Evolutionary conservation across 495 filamentous ascomycete genomes (phyloP), one percentile per base, ranked within the genome.

Genomic region (Lepraria neglecta): DNA sequence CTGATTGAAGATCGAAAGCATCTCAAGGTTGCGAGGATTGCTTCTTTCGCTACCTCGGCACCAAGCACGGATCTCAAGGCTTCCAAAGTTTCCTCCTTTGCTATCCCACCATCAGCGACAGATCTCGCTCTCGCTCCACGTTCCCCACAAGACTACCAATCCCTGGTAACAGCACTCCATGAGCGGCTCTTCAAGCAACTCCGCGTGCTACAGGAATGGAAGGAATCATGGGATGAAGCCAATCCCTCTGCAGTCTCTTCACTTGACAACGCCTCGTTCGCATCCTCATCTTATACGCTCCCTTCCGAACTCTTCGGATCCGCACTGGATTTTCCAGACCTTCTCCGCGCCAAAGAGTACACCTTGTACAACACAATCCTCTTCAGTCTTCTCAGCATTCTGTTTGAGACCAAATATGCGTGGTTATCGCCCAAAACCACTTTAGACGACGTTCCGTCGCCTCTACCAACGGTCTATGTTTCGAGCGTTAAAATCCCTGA

Each of bases 331-430:
- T 60, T 60, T 21, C 4, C 58, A 38, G 45, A 45, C 11, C 51
- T 60, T 27, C 38, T 19, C 10, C 58, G 11, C 1, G 58, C 58
- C 38, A 53, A 52, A 19, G 48, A 50, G 4, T 60, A 53, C 12
- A 50, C 48, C 17, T 42, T 60, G 9, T 60, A 60, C 40, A 60
- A 60, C 17, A 60, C 48, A 3, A 31, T 60, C 3, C 19, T 60
- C 10, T 60, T 60, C 12, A 30, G 42, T 30, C 48, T 60, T 6
- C 7, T 51, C 27, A 51, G 48, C n/a, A 21, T 60, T 14, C 30
- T 52, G 47, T 40, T 60, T 14, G 48, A 40, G 1, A 21, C 43
- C 1, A 40, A 38, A n/a, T 31, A 40, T 4, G 51, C 30, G 9
- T 54, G 51, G 51, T 9, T 42, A 15, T 60, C 58, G 10, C 27